These are phyloP conservation scores for Excoecaria agallocha DNA, from an alignment of 345 rosid species.

Conservation along the genomic window DNA sequence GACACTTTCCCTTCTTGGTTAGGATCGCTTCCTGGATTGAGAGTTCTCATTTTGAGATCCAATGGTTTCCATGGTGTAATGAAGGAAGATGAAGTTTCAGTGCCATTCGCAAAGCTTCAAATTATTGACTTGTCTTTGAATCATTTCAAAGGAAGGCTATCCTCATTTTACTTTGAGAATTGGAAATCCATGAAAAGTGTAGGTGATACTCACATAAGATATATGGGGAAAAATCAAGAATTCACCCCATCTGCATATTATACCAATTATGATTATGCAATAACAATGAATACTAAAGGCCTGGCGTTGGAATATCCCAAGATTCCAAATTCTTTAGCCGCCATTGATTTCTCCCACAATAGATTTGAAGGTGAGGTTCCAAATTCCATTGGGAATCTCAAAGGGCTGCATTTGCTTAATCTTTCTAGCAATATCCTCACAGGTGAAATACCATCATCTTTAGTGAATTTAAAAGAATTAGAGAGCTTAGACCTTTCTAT, in stretches of 20 bases:
- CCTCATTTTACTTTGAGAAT: neutral
- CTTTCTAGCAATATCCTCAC: neutral
- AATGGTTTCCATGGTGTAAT: neutral
- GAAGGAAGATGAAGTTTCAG: neutral
- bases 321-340: no score
- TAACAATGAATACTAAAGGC: no score
- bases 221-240: neutral
- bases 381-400: neutral
- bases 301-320: no score
- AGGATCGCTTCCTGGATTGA: neutral
- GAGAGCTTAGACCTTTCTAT: neutral
- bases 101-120: neutral
- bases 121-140: neutral
- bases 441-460: neutral
- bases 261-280: no score
- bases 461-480: neutral
- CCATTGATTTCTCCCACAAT: no score
- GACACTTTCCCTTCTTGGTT: constrained; percentile 9
- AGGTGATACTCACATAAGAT: neutral
- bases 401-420: neutral
- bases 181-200: neutral
- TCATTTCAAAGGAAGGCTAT: neutral
- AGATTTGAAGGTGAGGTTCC: no score
- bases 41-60: neutral
- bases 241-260: neutral